These are phyloP conservation scores for Lentinus brumalis DNA, from an alignment of 768 basidiomycete genomes.

Conservation along the genomic window DNA sequence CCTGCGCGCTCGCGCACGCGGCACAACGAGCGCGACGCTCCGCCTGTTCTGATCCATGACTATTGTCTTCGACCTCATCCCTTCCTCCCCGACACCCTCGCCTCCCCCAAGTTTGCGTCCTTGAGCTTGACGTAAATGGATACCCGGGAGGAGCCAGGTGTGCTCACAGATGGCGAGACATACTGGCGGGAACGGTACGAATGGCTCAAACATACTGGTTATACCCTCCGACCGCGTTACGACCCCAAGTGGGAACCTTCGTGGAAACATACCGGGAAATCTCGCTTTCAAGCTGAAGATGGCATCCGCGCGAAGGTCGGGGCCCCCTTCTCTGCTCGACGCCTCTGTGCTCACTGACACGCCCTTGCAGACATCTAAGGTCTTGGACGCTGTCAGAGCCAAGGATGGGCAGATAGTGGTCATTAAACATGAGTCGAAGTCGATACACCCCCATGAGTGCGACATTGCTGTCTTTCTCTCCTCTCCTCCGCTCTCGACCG, in stretches of 20 bases:
- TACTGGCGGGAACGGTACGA: constrained; percentile 14
- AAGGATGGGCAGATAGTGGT: not conserved
- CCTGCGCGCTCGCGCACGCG: too few species aligned
- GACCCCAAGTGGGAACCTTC: constrained; percentile 15
- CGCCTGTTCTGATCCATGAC: not conserved
- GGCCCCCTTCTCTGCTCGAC: not conserved
- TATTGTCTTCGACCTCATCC: not conserved
- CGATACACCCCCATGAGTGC: constrained; percentile 4
- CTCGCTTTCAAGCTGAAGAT: not conserved
- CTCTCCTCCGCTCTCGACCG: constrained; percentile 1
- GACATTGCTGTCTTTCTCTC: constrained; percentile 5
- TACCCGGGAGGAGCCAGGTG: too few species aligned
- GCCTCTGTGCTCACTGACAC: not conserved
- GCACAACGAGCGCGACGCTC: not conserved
- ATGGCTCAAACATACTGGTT: constrained; percentile 8
- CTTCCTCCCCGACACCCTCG: not conserved
- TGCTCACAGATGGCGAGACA: not conserved
- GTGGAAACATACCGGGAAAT: constrained; percentile 3
- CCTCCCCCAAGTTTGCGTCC: too few species aligned
- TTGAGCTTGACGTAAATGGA: too few species aligned
- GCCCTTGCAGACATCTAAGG: not conserved
- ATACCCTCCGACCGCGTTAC: constrained; percentile 14
- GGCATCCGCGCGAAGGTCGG: not conserved
- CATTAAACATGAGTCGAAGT: not conserved
- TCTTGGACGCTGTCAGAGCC: constrained; percentile 14